phyloP scores from a whole-genome alignment of 371 early-diverging fungal species.

The Mucor saturninus region DNA sequence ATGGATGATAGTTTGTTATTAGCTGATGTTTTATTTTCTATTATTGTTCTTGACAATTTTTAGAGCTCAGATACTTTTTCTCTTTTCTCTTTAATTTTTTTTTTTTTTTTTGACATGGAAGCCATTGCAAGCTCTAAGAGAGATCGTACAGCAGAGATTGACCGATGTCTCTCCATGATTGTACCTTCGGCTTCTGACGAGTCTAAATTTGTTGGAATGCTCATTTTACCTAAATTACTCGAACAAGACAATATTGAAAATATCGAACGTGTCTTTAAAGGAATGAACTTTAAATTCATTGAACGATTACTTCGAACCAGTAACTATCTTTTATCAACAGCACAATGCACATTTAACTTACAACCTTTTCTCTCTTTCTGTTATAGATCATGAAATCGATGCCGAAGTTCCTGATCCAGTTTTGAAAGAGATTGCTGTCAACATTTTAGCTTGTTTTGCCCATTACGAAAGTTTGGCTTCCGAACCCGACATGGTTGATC shows the following conservation, averaged over 20 bases:
- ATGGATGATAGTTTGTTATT: no score
- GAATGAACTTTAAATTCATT: conserved; percentile 58
- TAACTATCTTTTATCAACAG: conserved; percentile 16
- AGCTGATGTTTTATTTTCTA: no score
- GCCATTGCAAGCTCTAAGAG: conserved; percentile 30
- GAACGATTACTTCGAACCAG: conserved; percentile 51
- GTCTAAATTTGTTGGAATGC: conserved; percentile 58
- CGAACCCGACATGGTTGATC: conserved; percentile 41
- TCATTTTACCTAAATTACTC: conserved; percentile 54
- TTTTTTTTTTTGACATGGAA: conserved; percentile 3
- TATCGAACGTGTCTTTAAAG: conserved; percentile 47
- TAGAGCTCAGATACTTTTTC: no score
- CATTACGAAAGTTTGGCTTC: conserved; percentile 35
- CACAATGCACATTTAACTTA: no score
- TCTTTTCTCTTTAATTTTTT: no score
- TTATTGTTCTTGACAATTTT: no score
- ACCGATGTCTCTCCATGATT: conserved; percentile 53
- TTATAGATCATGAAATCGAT: conserved; percentile 17
- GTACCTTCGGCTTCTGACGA: conserved; percentile 52
- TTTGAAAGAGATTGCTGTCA: conserved; percentile 53
- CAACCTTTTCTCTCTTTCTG: neutral
- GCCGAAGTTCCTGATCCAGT: conserved; percentile 47
- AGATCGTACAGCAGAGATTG: conserved; percentile 50
- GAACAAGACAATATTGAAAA: conserved; percentile 39
- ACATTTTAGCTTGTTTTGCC: conserved; percentile 50